Percentiles rank a stretch among this genome's conserved stretches.
Evolutionary conservation across 2,329 filamentous ascomycete species (phyloP).

Genomic region (Microdochium bolleyi): DNA sequence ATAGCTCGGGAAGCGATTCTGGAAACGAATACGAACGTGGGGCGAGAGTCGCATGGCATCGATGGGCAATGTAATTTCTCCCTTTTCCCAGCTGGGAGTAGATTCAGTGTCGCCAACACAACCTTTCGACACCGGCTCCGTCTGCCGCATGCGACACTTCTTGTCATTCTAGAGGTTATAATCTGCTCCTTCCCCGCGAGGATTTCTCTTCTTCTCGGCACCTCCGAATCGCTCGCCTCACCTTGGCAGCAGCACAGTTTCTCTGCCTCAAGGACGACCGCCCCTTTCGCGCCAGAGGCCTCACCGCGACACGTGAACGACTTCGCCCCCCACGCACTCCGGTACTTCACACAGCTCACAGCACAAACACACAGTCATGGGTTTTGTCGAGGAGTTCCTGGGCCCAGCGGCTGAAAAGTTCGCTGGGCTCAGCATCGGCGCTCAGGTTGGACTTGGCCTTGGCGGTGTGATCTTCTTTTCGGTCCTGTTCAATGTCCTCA

Average conservation of each 20-base stretch:
- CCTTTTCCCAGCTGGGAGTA: not conserved
- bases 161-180: not conserved
- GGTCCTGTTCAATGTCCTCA: conserved; percentile 70
- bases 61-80: not conserved
- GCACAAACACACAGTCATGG: conserved; percentile 32
- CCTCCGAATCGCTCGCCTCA: too few relatives aligned
- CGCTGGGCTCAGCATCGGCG: conserved; percentile 34
- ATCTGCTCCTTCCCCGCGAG: not conserved
- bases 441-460: conserved; percentile 38
- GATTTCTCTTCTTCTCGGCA: not conserved
- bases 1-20: too few relatives aligned
- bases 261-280: not conserved
- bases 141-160: not conserved
- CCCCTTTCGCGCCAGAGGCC: not conserved
- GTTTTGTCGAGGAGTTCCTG: conserved; percentile 43
- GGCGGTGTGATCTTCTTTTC: conserved; percentile 39
- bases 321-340: not conserved
- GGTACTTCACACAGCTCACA: not conserved
- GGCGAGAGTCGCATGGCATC: not conserved
- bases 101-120: not conserved
- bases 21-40: not conserved
- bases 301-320: not conserved
- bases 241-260: not conserved
- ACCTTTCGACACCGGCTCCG: not conserved
- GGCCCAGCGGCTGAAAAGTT: conserved; percentile 43